Conservation (phyloP, 306 rosid genomes). For the Begonia masoniana region DNA sequence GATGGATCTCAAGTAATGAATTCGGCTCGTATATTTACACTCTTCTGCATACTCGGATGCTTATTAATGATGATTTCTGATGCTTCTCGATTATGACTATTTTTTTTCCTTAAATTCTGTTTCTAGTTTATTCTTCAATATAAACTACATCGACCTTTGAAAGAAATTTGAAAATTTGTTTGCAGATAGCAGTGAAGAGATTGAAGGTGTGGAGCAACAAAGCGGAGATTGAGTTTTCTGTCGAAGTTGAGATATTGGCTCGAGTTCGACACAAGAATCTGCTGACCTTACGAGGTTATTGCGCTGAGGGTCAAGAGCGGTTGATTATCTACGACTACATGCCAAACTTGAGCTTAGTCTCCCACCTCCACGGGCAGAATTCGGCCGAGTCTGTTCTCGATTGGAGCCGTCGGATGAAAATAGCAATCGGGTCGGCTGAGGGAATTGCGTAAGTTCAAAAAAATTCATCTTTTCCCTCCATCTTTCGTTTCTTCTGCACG, state of each 20-base stretch:
- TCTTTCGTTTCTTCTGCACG: neutral
- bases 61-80: neutral
- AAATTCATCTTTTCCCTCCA: neutral
- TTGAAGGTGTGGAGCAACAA: conserved; percentile 91
- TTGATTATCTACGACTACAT: conserved; percentile 78
- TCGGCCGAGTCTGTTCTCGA: conserved; percentile 73
- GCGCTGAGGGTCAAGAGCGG: conserved; percentile 98
- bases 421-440: conserved; percentile 89
- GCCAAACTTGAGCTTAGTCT: conserved; percentile 86
- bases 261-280: conserved; percentile 95
- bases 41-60: neutral
- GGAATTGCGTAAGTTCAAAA: conserved; percentile 65
- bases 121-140: neutral
- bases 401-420: conserved; percentile 78
- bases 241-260: conserved; percentile 90
- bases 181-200: conserved; percentile 91
- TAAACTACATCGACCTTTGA: conserved; percentile 8
- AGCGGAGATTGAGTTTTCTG: conserved; percentile 90
- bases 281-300: conserved; percentile 87
- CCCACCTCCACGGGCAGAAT: conserved; percentile 96
- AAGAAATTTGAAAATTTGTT: neutral
- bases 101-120: neutral
- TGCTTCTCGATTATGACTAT: too few relatives aligned
- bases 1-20: conserved; percentile 87
- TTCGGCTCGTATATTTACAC: neutral